A percentile compares a stretch with the other conserved stretches of the same genome.
These are phyloP conservation scores for Trichophyton mentagrophytes DNA, from an alignment of 2,329 filamentous ascomycete species.

Conservation along the genomic window DNA sequence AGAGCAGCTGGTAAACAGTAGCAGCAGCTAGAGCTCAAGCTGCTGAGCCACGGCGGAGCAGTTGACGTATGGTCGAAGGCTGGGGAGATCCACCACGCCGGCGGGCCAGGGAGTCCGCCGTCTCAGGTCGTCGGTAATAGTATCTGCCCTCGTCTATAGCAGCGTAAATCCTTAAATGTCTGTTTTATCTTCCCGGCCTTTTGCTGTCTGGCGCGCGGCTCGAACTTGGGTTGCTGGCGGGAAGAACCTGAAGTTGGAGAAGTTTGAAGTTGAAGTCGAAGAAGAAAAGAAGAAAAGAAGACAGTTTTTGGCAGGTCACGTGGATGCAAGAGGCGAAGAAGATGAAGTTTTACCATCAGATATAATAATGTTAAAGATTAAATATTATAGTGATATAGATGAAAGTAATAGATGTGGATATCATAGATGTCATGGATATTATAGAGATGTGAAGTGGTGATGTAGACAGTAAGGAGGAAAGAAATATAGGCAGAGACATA, in stretches of 20 bases:
- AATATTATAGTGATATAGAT: neutral
- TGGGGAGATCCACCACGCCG: neutral
- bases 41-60: neutral
- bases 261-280: slow-evolving; percentile 11
- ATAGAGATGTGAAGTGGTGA: no score
- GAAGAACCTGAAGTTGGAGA: slow-evolving; percentile 11
- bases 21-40: no score
- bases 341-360: neutral
- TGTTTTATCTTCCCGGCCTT: no score
- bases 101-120: no score
- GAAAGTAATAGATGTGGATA: neutral
- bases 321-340: neutral
- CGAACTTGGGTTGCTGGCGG: neutral
- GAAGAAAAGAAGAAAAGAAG: neutral
- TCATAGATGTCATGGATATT: neutral
- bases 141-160: no score
- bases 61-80: neutral
- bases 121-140: no score
- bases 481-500: no score
- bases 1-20: no score
- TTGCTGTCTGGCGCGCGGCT: no score
- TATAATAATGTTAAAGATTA: neutral
- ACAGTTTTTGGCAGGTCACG: neutral
- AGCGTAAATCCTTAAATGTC: no score
- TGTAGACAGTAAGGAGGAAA: no score